Evolutionary conservation across 352 stramenopile genomes (phyloP).

Genomic region (Peronospora destructor): DNA sequence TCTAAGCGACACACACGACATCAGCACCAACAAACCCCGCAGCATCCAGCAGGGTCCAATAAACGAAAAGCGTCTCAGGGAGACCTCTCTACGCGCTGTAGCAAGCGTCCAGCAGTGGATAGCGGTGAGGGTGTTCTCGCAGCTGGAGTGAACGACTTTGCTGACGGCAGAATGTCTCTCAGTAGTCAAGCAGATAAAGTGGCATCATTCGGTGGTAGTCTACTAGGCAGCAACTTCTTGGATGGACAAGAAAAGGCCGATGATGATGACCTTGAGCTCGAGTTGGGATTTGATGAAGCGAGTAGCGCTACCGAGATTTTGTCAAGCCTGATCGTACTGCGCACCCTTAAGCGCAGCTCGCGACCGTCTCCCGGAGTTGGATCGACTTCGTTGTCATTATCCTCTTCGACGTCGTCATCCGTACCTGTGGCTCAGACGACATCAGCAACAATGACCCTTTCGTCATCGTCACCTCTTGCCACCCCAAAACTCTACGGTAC

Average conservation of each 20-base stretch:
- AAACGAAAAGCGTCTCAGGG: slow-evolving; percentile 44
- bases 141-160: slow-evolving; percentile 22
- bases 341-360: slow-evolving; percentile 57
- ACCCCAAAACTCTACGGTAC: slow-evolving; percentile 30
- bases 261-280: slow-evolving; percentile 50
- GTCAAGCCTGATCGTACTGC: slow-evolving; percentile 69
- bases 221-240: slow-evolving; percentile 28
- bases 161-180: slow-evolving; percentile 14
- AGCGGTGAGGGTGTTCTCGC: slow-evolving; percentile 13
- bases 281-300: slow-evolving; percentile 60
- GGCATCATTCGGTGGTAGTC: slow-evolving; percentile 27
- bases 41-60: slow-evolving; percentile 14
- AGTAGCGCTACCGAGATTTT: slow-evolving; percentile 73
- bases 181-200: slow-evolving; percentile 14
- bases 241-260: slow-evolving; percentile 32
- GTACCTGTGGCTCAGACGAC: slow-evolving; percentile 23
- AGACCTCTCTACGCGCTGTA: slow-evolving; percentile 27
- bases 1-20: slow-evolving; percentile 36
- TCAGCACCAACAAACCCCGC: slow-evolving; percentile 13
- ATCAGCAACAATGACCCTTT: slow-evolving; percentile 28
- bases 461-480: slow-evolving; percentile 30
- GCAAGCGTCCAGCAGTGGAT: slow-evolving; percentile 37
- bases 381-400: slow-evolving; percentile 42
- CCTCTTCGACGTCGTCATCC: slow-evolving; percentile 31
- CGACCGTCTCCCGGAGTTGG: slow-evolving; percentile 32